Base-by-base conservation (phyloP, 2,329 filamentous ascomycete species). In the Claviceps spartinae region DNA sequence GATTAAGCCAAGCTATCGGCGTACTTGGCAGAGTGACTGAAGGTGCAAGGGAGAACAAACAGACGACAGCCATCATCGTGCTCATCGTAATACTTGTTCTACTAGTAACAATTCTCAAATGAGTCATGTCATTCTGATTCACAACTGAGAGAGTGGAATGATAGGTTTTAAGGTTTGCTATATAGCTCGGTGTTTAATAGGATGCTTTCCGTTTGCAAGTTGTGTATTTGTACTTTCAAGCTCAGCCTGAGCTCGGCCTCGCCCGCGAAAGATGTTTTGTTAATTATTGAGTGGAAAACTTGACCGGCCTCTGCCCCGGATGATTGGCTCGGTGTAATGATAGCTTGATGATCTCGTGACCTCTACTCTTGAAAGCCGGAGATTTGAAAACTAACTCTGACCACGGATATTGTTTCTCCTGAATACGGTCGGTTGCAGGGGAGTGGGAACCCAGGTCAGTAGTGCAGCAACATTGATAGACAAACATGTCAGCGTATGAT, bases 31-130 rank as follows among this genome's bases (percentile, higher is more conserved):
- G 76, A 57, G 81, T 97, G 54, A 79, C 85, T 11, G 72, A 82
- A 58, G 83, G 82, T 56, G 88, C 88, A 2, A 81, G 81, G 60
- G 88, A 95, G 63, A 93, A 91, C 67, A 88, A 85, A 79, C 89
- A 91, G 70, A 82, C 93, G 82, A 83, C 81, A 52, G 77, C 84
- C 30, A 87, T 94, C 54, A 81, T 96, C 58, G 77, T 84, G 18
- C 70, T 95, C 64, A 93, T 96, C 59, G 78, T 94, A 49, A 76
- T 95, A 11, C 68, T 96, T 60, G 76, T 95, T 5, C 69, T 96
- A 60, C 67, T 95, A 61, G 94, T 96, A 69, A 79, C 85, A 24
- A 79, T 95, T 46, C 65, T 90, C 68, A 93, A 93, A 69, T 90
- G 68, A 67, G 3, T n/a, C 20, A 5, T 3, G n/a, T 26, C n/a